Base-by-base conservation (phyloP, 768 basidiomycete species). In the Suillus variegatus region DNA sequence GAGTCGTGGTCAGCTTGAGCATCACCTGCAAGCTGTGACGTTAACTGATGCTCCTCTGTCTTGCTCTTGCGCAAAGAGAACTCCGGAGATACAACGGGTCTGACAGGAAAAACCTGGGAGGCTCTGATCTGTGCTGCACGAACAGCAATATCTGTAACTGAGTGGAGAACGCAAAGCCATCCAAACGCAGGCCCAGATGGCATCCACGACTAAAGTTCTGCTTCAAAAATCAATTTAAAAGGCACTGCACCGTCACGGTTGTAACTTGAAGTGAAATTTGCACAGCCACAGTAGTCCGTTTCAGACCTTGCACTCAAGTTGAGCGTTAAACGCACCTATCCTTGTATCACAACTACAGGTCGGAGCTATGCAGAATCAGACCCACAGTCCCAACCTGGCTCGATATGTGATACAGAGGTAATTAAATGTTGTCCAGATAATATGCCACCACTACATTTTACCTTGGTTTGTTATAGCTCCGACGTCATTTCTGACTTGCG, bases 401-500 rank as follows among this genome's bases (percentile, higher is more conserved):
- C 69, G 75, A 73, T 76, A 75, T 63, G 70, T 76, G 62, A 68
- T 77, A 46, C 73, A 77, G 60, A 76, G 75, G 75, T 76, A 40
- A 51, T 16, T 28, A 16, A 60, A 70, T 32, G 35, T 63, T 46
- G 36, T 61, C 46, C 47, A 10, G 20, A 1, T 58, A 32, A 4
- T 55, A 36, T 54, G 10, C 49, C 60, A 22, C 41, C 20, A 36
- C 25, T 58, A 36, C 47, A 41, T 52, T 18, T 43, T 63, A 43
- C 55, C 35, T 56, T 44, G n/a, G 16, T 40, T 58, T 56, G 61
- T 47, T 49, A 41, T 70, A 93, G 91, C 70, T 88, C 91, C 60
- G 91, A 92, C 77, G 90, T 92, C 49, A 79, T 93, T 44, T 82
- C 82, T 52, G 88, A 91, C 65, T 82, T 90, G 82, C 82, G 87